These are phyloP conservation scores for Leptoxyphium fumago DNA, from an alignment of 2,329 filamentous ascomycete species.

Conservation along the genomic window DNA sequence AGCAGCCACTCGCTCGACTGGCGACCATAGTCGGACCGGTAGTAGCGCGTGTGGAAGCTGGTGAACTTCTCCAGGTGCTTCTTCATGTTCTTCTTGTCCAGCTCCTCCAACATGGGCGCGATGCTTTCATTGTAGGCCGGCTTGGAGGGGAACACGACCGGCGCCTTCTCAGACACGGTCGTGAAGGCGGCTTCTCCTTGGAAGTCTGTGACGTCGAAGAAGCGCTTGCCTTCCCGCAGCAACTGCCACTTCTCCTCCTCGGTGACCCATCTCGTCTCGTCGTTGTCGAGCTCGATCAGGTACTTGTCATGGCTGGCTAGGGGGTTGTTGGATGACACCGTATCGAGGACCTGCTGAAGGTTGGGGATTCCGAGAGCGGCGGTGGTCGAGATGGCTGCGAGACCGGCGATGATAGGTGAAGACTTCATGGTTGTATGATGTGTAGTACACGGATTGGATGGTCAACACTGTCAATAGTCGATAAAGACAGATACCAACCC, in stretches of 20 bases:
- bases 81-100: constrained; percentile 64
- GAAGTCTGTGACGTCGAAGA: constrained; percentile 85
- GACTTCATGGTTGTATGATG: constrained; percentile 10
- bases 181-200: constrained; percentile 27
- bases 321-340: constrained; percentile 12
- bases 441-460: background rate
- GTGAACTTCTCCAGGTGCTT: constrained; percentile 65
- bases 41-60: constrained; percentile 69
- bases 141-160: constrained; percentile 52
- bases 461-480: background rate
- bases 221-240: constrained; percentile 63
- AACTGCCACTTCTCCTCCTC: constrained; percentile 93
- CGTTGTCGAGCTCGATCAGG: constrained; percentile 73
- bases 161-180: constrained; percentile 21
- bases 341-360: constrained; percentile 8
- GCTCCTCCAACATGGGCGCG: constrained; percentile 47
- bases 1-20: constrained; percentile 83
- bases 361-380: constrained; percentile 11
- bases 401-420: constrained; percentile 5
- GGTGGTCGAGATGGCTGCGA: constrained; percentile 8
- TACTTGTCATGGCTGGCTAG: constrained; percentile 37
- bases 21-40: constrained; percentile 61
- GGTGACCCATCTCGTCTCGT: constrained; percentile 71
- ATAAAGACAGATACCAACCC: too few relatives aligned
- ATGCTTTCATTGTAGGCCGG: constrained; percentile 52